phyloP scores from a whole-genome alignment of 225 moss, liverwort and hornwort genomes.

The Neckera pumila region DNA sequence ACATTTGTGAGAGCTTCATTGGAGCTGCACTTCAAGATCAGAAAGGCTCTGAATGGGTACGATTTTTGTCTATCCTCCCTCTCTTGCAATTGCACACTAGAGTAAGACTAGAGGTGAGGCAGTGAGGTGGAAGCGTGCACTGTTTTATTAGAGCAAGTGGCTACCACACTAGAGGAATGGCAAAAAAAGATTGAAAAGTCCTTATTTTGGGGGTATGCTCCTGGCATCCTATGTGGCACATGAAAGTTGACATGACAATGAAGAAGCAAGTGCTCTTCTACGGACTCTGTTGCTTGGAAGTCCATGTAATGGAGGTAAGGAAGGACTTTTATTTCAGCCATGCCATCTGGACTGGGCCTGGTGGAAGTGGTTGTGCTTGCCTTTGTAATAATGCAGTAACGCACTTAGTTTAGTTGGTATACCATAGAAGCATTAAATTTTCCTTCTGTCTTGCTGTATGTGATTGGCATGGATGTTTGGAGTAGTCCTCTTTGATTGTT shows the following conservation, averaged over 20 bases:
- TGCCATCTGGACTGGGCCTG: not conserved
- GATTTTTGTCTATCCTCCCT: not conserved
- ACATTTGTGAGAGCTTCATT: constrained; percentile 77
- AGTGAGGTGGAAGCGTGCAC: not conserved
- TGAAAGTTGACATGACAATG: not conserved
- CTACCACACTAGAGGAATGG: not conserved
- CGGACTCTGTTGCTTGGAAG: not conserved
- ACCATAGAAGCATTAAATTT: not conserved
- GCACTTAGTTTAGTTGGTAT: not conserved
- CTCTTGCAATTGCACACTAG: not conserved
- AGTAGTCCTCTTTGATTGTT: not conserved
- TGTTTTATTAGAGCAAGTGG: not conserved
- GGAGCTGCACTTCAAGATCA: constrained; percentile 86
- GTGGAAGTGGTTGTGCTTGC: not conserved
- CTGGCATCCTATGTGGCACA: not conserved
- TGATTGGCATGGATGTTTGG: not conserved
- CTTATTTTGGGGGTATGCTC: not conserved
- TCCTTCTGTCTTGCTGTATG: not conserved
- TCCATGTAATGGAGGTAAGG: not conserved
- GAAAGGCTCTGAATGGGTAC: constrained; percentile 84
- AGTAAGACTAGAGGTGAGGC: not conserved
- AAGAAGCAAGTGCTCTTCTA: not conserved
- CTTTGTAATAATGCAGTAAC: not conserved
- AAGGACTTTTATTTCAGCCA: not conserved
- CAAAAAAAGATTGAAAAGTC: not conserved